A percentile compares a stretch with the other conserved stretches of the same genome.
These are phyloP conservation scores for Lophiotrema nucula DNA, from an alignment of 495 filamentous ascomycete species.

Conservation along the genomic window DNA sequence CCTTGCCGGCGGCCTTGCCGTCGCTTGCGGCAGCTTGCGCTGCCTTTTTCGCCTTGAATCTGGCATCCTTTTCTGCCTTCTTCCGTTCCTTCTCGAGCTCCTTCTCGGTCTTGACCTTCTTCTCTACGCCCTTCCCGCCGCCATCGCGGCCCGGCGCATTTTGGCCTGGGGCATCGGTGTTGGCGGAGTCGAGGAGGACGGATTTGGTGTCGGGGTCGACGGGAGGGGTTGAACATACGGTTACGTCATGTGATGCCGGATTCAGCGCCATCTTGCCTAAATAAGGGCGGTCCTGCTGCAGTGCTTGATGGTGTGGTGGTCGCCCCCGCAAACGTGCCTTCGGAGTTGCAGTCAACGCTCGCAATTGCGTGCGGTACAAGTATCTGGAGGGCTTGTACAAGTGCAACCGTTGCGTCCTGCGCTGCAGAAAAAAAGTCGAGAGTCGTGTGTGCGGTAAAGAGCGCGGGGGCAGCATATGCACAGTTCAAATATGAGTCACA, in stretches of 20 bases:
- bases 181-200: slow-evolving; percentile 35
- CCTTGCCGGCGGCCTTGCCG: slow-evolving; percentile 42
- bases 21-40: no score
- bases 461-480: no score
- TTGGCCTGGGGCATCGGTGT: slow-evolving; percentile 40
- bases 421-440: no score
- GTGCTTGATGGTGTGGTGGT: no score
- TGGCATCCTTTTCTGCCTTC: slow-evolving; percentile 61
- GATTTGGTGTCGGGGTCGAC: slow-evolving; percentile 25
- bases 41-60: slow-evolving; percentile 59
- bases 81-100: slow-evolving; percentile 56
- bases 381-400: no score
- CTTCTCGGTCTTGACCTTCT: slow-evolving; percentile 46
- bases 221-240: slow-evolving; percentile 35
- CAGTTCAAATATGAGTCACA: no score
- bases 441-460: no score
- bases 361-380: no score
- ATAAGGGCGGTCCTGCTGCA: no score
- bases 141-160: slow-evolving; percentile 40
- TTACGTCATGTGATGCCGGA: slow-evolving; percentile 32
- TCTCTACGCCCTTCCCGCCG: slow-evolving; percentile 38
- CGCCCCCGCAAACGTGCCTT: no score
- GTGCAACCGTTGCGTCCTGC: no score
- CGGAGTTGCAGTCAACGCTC: no score
- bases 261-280: slow-evolving; percentile 40